Conservation (phyloP, 805 yeast species). For the Myxozyma udenii region DNA sequence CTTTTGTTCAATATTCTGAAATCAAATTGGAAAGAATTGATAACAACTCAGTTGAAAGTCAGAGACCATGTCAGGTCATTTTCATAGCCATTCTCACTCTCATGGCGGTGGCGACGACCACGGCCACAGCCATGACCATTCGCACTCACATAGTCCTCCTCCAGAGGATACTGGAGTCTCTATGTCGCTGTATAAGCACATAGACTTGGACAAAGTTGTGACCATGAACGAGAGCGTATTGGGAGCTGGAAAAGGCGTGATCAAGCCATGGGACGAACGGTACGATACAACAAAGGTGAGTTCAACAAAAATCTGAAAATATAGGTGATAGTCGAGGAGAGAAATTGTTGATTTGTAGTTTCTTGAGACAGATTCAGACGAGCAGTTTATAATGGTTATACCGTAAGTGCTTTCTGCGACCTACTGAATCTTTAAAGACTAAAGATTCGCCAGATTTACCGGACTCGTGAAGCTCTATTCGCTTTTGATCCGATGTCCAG, state of each 20-base stretch:
- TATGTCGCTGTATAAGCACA: slow-evolving; percentile 51
- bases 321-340: not conserved
- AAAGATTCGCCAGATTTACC: slow-evolving; percentile 46
- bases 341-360: slow-evolving; percentile 15
- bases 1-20: too few relatives aligned
- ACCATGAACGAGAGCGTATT: slow-evolving; percentile 62
- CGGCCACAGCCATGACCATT: slow-evolving; percentile 38
- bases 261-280: slow-evolving; percentile 52
- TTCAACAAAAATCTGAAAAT: not conserved
- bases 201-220: slow-evolving; percentile 57
- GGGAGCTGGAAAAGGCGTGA: slow-evolving; percentile 49
- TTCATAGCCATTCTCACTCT: slow-evolving; percentile 1
- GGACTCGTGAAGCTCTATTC: slow-evolving; percentile 73
- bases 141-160: slow-evolving; percentile 44
- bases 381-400: slow-evolving; percentile 69
- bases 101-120: not conserved
- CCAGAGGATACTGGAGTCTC: slow-evolving; percentile 70
- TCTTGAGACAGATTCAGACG: slow-evolving; percentile 72
- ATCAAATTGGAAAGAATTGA: too few relatives aligned
- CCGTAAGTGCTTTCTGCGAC: slow-evolving; percentile 44
- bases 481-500: slow-evolving; percentile 63
- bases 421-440: too few relatives aligned
- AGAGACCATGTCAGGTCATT: not conserved
- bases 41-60: too few relatives aligned
- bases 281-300: slow-evolving; percentile 43